A percentile compares a stretch with the other conserved stretches of the same genome.
These are phyloP conservation scores for Zygoascus meyerae DNA, from an alignment of 1,139 yeast species.

Conservation along the genomic window DNA sequence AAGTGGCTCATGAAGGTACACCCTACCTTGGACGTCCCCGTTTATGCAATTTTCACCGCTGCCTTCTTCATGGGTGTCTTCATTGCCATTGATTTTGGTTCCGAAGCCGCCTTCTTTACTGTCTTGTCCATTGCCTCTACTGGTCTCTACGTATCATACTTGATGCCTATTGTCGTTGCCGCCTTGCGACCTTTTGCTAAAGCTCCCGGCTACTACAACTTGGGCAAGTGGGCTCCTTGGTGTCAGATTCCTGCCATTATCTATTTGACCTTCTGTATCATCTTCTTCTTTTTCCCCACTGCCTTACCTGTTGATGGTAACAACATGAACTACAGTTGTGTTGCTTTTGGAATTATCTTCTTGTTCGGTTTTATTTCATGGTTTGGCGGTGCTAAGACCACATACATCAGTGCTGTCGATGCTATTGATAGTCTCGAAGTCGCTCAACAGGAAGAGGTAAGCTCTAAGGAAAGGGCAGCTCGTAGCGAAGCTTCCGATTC, in stretches of 20 bases:
- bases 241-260: conserved; percentile 54
- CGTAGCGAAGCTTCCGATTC: background rate
- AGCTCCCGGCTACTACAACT: conserved; percentile 65
- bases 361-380: conserved; percentile 23
- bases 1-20: conserved; percentile 62
- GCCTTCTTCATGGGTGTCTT: conserved; percentile 37
- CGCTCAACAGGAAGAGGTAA: background rate
- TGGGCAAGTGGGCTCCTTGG: conserved; percentile 57
- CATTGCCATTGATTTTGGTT: conserved; percentile 57
- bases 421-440: conserved; percentile 9
- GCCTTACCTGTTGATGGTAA: conserved; percentile 56
- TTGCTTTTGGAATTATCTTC: conserved; percentile 34
- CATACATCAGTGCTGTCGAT: conserved; percentile 10
- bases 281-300: conserved; percentile 69
- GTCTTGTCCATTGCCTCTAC: conserved; percentile 82
- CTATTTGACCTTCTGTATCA: conserved; percentile 54
- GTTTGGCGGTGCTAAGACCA: conserved; percentile 22
- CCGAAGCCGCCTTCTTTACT: conserved; percentile 75
- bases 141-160: conserved; percentile 68
- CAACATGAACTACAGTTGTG: conserved; percentile 72
- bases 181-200: conserved; percentile 36
- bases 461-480: background rate
- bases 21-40: conserved; percentile 57
- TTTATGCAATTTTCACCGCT: conserved; percentile 63
- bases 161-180: conserved; percentile 62